Base-by-base conservation (phyloP, 192 early-diverging fungal species). In the Entophlyctis helioformis region DNA sequence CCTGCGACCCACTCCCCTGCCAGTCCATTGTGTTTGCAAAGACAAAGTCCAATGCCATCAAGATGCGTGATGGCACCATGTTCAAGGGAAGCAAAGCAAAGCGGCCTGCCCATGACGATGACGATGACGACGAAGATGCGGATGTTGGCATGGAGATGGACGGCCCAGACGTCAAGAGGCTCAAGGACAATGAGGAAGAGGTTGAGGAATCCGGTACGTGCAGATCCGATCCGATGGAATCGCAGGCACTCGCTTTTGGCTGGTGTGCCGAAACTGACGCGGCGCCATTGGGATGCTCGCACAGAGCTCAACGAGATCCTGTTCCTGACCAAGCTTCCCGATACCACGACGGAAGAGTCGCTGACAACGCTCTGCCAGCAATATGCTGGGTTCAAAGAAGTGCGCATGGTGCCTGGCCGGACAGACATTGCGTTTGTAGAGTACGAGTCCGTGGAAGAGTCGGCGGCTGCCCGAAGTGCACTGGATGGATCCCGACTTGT, bases 11-110 rank as follows among this genome's bases (percentile, higher is more conserved):
- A n/a, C n/a, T n/a, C n/a, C n/a, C n/a, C 3, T 8, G 46, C 21
- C 50, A 85, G 84, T 70, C 69, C 50, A 82, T 87, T 22, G 63
- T 72, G 42, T 89, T 85, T 52, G 79, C 82, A 44, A 83, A 81
- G 60, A 53, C 69, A 20, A 86, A 80, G 59, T 87, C 84, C 47
- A 71, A 85, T 44, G 82, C 73, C 2, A 62, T 87, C 15, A 77
- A 75, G 38, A 68, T 82, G 46, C 45, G 72, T 25, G 84, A 87
- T 44, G 86, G 84, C 23, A 79, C 57, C 34, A 35, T 1, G 11
- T 13, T 22, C 25, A 23, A 26, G 20, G 23, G 36, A 42, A 35
- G 6, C 37, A 44, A 23, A n/a, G n/a, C 42, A 18, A 19, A n/a
- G 44, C 57, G 49, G 26, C 47, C 48, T 16, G 27, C 43, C 24